Evolutionary conservation across 345 rosid species (phyloP), one percentile per base, ranked within the genome.

Genomic region (Camelina hispida): DNA sequence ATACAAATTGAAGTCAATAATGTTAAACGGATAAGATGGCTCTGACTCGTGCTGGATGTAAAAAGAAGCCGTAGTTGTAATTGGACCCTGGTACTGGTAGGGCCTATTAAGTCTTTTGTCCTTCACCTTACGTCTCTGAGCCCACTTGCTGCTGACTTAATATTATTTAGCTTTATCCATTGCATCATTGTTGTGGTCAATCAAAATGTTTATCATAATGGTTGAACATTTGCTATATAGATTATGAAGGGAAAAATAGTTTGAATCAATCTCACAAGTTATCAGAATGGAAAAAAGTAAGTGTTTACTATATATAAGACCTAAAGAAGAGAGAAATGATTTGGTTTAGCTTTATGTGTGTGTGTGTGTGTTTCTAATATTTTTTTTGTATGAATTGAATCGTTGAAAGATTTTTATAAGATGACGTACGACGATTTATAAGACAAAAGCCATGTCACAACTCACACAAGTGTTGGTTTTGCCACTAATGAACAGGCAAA

Each of bases 71-170:
- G 59, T 44, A 62, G 70, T 15, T 76, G 69, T 76, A 34, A 69
- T 69, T 76, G 74, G 79, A 69, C 74, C 44, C 7, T 48, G 1
- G 64, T 69, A 53, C 58, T 28, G 30, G 30, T 28, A 28, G 30
- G 79, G 42, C 79, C 68, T 13, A 61, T 61, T 7, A 17, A 18
- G 64, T 68, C 42, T 22, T 44, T 69, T 68, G 30, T 51, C 54
- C 20, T 67, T 38, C 59, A 59, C 60, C 62, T 50, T 43, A 62
- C 34, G 64, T 34, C 58, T 54, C 51, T 20, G 51, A 76, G 51
- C 74, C 69, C 79, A 76, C 58, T 69, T 69, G 75, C 74, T 69
- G 70, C 74, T 69, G 70, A 69, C 65, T 69, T 61, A 20, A 32
- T 52, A 9, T 20, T 35, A 75, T 30, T 42, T 61, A 43, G 42